Conservation (phyloP, 768 basidiomycete genomes). For the Chlorophyllum brunneum region DNA sequence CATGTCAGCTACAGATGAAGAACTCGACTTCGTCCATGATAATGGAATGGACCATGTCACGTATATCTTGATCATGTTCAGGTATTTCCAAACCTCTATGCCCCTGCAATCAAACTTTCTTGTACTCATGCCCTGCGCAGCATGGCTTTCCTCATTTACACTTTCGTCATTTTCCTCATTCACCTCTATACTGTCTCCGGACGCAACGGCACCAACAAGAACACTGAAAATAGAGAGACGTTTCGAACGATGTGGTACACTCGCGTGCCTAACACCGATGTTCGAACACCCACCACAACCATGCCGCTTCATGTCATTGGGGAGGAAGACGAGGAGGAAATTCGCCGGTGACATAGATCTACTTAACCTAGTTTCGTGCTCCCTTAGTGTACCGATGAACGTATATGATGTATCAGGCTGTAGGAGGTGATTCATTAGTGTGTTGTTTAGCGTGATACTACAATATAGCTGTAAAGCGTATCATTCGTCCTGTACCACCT, state of each 20-base stretch:
- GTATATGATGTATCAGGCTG: neutral
- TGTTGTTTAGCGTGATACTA: too few relatives aligned
- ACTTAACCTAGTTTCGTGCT: too few relatives aligned
- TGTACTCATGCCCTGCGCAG: too few relatives aligned
- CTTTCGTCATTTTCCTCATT: conserved; percentile 66
- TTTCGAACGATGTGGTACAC: conserved; percentile 58
- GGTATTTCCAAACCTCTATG: conserved; percentile 41
- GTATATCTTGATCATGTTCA: conserved; percentile 81
- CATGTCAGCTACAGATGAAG: conserved; percentile 94
- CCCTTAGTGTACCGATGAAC: too few relatives aligned
- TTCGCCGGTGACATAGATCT: neutral
- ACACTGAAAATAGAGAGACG: conserved; percentile 18
- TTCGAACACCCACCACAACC: conserved; percentile 12
- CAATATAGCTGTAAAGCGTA: too few relatives aligned
- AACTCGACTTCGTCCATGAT: conserved; percentile 65
- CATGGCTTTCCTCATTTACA: conserved; percentile 75
- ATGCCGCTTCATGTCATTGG: conserved; percentile 42
- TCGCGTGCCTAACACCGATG: conserved; percentile 40
- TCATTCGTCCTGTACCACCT: too few relatives aligned
- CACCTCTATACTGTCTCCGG: conserved; percentile 65
- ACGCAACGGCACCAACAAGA: conserved; percentile 39
- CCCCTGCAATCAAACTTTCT: too few relatives aligned
- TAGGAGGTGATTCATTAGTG: too few relatives aligned
- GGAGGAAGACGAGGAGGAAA: conserved; percentile 43
- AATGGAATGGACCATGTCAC: conserved; percentile 89